A percentile compares a stretch with the other conserved stretches of the same genome.
phyloP scores from a whole-genome alignment of 805 yeast genomes.

The Saccharomycopsis sp. region DNA sequence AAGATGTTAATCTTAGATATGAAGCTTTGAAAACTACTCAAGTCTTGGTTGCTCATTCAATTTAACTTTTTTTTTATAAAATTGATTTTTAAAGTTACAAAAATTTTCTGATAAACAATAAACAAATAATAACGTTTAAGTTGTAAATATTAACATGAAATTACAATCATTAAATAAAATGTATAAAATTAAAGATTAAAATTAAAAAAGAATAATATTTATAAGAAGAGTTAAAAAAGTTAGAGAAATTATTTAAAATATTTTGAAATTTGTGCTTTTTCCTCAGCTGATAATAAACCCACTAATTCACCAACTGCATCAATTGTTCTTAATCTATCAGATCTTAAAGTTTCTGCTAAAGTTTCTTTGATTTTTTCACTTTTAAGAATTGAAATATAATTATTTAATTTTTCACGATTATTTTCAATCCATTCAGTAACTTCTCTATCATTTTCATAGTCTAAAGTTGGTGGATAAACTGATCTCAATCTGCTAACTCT shows the following conservation, averaged over 20 bases:
- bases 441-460: slow-evolving; percentile 60
- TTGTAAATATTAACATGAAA: too few relatives aligned
- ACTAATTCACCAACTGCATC: slow-evolving; percentile 46
- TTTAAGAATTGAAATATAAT: slow-evolving; percentile 52
- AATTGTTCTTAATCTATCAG: slow-evolving; percentile 41
- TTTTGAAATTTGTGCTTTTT: slow-evolving; percentile 32
- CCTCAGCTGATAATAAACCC: slow-evolving; percentile 42
- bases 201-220: too few relatives aligned
- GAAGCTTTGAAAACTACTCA: slow-evolving; percentile 97
- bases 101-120: too few relatives aligned
- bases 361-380: slow-evolving; percentile 56
- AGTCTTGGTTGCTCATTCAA: slow-evolving; percentile 71
- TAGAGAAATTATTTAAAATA: slow-evolving; percentile 1
- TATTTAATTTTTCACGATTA: slow-evolving; percentile 53
- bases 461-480: slow-evolving; percentile 68
- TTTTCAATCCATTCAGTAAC: slow-evolving; percentile 83
- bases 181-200: too few relatives aligned
- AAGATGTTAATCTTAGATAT: slow-evolving; percentile 80
- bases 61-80: too few relatives aligned
- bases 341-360: slow-evolving; percentile 48
- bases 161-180: too few relatives aligned
- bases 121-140: too few relatives aligned
- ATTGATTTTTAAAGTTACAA: too few relatives aligned
- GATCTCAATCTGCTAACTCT: slow-evolving; percentile 79
- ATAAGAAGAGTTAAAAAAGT: too few relatives aligned